Percentiles rank a stretch among this genome's conserved stretches.
phyloP scores from a whole-genome alignment of 2,329 filamentous ascomycete genomes.

The Paecilomyces dactylethromorphus region DNA sequence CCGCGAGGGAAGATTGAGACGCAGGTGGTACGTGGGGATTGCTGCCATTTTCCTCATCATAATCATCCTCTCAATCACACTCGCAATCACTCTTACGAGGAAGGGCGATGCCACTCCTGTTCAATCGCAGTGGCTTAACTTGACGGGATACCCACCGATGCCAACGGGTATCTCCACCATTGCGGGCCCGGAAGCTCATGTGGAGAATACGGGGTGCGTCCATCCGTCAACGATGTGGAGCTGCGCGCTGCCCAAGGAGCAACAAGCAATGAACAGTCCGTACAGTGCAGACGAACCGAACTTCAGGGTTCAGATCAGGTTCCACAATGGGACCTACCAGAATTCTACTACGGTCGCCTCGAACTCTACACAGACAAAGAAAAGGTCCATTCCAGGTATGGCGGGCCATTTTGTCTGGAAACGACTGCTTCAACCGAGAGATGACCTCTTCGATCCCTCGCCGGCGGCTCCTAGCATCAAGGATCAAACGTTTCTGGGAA shows the following conservation, averaged over 20 bases:
- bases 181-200: constrained; percentile 61
- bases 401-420: constrained; percentile 22
- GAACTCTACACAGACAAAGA: constrained; percentile 25
- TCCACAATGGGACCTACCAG: constrained; percentile 48
- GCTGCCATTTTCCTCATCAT: constrained; percentile 46
- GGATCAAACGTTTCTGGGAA: constrained; percentile 76
- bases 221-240: constrained; percentile 73
- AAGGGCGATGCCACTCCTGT: constrained; percentile 36
- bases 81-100: constrained; percentile 52
- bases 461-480: constrained; percentile 46
- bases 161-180: constrained; percentile 77
- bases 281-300: constrained; percentile 65
- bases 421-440: constrained; percentile 19
- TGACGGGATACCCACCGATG: constrained; percentile 80
- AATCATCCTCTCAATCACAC: constrained; percentile 51
- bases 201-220: constrained; percentile 63
- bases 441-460: constrained; percentile 35
- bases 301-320: constrained; percentile 69
- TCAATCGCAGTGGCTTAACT: constrained; percentile 66
- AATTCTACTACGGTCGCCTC: constrained; percentile 55
- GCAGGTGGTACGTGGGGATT: constrained; percentile 54
- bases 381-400: constrained; percentile 18
- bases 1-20: constrained; percentile 57
- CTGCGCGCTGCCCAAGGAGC: constrained; percentile 73
- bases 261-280: constrained; percentile 58